Evolutionary conservation across 2,329 filamentous ascomycete species (phyloP), one percentile per base, ranked within the genome.

Genomic region (Ascocoryne sarcoides): DNA sequence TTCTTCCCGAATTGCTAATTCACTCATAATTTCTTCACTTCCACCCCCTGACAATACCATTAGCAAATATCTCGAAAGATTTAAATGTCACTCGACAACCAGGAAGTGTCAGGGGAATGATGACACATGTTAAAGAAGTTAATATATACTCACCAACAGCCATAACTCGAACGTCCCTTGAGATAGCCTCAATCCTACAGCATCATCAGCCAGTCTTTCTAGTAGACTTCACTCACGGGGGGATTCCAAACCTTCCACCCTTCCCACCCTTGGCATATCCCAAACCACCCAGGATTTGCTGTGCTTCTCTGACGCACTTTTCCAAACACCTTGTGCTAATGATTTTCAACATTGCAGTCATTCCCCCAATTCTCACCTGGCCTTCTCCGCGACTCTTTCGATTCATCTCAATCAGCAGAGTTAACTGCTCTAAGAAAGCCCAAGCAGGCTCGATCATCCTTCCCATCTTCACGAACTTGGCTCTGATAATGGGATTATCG

Each of bases 371-470:
- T 29, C 67, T 65, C 9, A 66, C 41, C 4, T 37, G 35, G 12
- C 40, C 40, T 18, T 40, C 43, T 12, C 34, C 36, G 3, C 45
- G 44, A 29, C 20, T 41, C 30, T 50, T 50, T 26, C 50, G 29
- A 45, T 31, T 46, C 4, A 48, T 7, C 34, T 58, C 54, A 36
- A 58, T 52, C 34, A 58, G 23, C 53, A 52, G 74, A 4, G 71
- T 73, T 2, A 80, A 60, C 53, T 79, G 75, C 50, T 81, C 76
- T 43, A 80, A 56, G 62, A 75, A 79, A 0, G 75, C 72, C 59
- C 73, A 76, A 33, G 75, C 71, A 0, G 71, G 70, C 47, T 80
- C 76, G n/a, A 81, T 69, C 48, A 72, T 66, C 9, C 72, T 64
- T 0, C 73, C 75, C 37, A 79, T 66, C 26, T 69, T 74, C n/a